These are phyloP conservation scores for Peniophora sp. DNA, from an alignment of 1,284 basidiomycete species.

Conservation along the genomic window DNA sequence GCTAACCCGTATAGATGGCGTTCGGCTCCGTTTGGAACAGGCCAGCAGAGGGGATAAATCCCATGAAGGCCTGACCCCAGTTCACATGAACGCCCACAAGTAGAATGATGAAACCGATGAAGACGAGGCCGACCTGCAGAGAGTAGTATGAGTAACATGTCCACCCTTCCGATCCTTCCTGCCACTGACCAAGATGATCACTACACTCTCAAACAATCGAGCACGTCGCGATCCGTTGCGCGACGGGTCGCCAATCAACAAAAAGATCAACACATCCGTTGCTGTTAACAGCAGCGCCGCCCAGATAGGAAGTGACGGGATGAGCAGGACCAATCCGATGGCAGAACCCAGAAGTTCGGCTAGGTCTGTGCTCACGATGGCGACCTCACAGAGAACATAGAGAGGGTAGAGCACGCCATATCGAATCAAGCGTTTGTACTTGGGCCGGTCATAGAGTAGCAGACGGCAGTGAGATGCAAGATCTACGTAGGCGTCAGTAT, in stretches of 20 bases:
- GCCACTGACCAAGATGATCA: slow-evolving; percentile 34
- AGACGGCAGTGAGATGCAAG: slow-evolving; percentile 71
- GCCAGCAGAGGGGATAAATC: slow-evolving; percentile 73
- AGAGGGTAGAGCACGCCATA: slow-evolving; percentile 67
- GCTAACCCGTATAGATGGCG: slow-evolving; percentile 73
- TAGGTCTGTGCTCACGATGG: slow-evolving; percentile 75
- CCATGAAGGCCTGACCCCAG: slow-evolving; percentile 79
- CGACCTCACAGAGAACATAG: slow-evolving; percentile 68
- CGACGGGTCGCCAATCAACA: slow-evolving; percentile 55
- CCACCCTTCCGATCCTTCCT: neutral
- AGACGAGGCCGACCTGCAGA: slow-evolving; percentile 66
- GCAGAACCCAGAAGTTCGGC: slow-evolving; percentile 76
- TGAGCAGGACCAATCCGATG: slow-evolving; percentile 75
- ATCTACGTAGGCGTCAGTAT: slow-evolving; percentile 28
- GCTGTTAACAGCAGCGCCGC: slow-evolving; percentile 81
- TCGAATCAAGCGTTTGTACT: slow-evolving; percentile 51
- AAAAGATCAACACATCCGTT: slow-evolving; percentile 75
- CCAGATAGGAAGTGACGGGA: slow-evolving; percentile 75
- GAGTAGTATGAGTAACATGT: neutral
- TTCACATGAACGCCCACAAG: slow-evolving; percentile 67
- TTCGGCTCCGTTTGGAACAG: slow-evolving; percentile 51
- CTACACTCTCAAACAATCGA: slow-evolving; percentile 59
- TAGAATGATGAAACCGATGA: slow-evolving; percentile 79
- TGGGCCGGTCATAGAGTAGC: slow-evolving; percentile 59
- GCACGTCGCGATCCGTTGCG: slow-evolving; percentile 40